Evolutionary conservation across 2,329 filamentous ascomycete genomes (phyloP).

Genomic region (Cyclaneusma minus): DNA sequence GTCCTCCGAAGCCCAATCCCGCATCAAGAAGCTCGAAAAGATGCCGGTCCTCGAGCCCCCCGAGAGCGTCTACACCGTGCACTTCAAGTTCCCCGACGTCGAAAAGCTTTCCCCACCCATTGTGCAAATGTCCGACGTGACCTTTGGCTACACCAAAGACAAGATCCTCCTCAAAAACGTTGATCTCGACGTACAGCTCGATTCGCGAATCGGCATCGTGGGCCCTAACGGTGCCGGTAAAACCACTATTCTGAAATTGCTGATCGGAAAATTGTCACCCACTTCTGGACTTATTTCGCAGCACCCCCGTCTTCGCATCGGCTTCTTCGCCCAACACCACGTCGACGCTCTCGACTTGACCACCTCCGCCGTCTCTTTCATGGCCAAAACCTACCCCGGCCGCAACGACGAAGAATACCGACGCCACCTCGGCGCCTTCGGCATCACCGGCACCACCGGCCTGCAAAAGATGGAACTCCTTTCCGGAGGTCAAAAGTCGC

Average conservation of each 20-base stretch:
- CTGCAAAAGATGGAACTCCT: constrained; percentile 89
- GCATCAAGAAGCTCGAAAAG: constrained; percentile 97
- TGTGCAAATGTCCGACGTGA: constrained; percentile 88
- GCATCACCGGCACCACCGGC: constrained; percentile 85
- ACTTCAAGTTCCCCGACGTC: constrained; percentile 94
- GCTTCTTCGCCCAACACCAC: constrained; percentile 97
- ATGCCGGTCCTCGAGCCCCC: constrained; percentile 87
- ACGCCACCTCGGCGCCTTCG: constrained; percentile 79
- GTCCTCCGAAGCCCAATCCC: constrained; percentile 92
- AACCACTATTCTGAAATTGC: constrained; percentile 94
- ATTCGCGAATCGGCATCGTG: constrained; percentile 97
- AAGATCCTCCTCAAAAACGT: constrained; percentile 71
- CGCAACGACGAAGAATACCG: constrained; percentile 94
- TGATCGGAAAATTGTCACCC: constrained; percentile 71
- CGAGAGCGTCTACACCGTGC: constrained; percentile 86
- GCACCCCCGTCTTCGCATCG: constrained; percentile 75
- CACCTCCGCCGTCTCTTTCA: constrained; percentile 83
- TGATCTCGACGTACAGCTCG: constrained; percentile 91
- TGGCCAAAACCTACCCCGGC: constrained; percentile 83
- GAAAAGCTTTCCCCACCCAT: constrained; percentile 96
- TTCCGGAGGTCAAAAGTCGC: constrained; percentile 95
- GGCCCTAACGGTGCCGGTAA: constrained; percentile 98
- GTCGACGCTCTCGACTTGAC: constrained; percentile 89
- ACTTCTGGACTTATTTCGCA: constrained; percentile 72
- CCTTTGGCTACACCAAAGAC: constrained; percentile 75